Evolutionary conservation across 2,329 filamentous ascomycete genomes (phyloP).

Genomic region (Phialemoniopsis sp.): DNA sequence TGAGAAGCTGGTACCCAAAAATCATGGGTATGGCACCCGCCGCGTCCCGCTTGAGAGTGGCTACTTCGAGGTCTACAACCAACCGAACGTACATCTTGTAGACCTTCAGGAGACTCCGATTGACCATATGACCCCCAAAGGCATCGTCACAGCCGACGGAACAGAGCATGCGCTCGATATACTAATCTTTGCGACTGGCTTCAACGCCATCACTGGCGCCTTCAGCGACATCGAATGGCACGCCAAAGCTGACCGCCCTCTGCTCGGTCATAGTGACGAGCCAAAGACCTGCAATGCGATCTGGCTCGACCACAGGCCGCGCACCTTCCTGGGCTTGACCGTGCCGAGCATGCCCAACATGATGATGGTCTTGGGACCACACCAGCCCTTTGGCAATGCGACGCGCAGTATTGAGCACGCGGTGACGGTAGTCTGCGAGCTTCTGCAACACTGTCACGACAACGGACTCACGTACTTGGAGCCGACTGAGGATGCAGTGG

Average conservation of each 20-base stretch:
- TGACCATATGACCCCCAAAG: conserved; percentile 26
- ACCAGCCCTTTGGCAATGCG: conserved; percentile 37
- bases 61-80: conserved; percentile 44
- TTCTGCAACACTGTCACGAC: conserved; percentile 24
- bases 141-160: conserved; percentile 30
- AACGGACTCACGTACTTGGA: conserved; percentile 29
- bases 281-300: too few relatives aligned
- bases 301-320: conserved; percentile 14
- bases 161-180: conserved; percentile 28
- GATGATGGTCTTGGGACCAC: conserved; percentile 37
- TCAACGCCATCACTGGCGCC: conserved; percentile 23
- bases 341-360: conserved; percentile 42
- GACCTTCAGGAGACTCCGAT: conserved; percentile 37
- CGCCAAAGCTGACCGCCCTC: too few relatives aligned
- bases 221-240: conserved; percentile 18
- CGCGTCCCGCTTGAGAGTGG: conserved; percentile 37
- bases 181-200: conserved; percentile 23
- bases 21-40: conserved; percentile 41
- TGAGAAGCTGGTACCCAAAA: conserved; percentile 39
- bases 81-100: conserved; percentile 36
- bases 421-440: conserved; percentile 27
- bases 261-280: too few relatives aligned
- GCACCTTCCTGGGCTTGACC: conserved; percentile 28
- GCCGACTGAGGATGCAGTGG: conserved; percentile 30
- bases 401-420: conserved; percentile 36